Evolutionary conservation across 2,329 filamentous ascomycete genomes (phyloP), one percentile per base, ranked within the genome.

Genomic region (Coccinonectria pachysandricola): DNA sequence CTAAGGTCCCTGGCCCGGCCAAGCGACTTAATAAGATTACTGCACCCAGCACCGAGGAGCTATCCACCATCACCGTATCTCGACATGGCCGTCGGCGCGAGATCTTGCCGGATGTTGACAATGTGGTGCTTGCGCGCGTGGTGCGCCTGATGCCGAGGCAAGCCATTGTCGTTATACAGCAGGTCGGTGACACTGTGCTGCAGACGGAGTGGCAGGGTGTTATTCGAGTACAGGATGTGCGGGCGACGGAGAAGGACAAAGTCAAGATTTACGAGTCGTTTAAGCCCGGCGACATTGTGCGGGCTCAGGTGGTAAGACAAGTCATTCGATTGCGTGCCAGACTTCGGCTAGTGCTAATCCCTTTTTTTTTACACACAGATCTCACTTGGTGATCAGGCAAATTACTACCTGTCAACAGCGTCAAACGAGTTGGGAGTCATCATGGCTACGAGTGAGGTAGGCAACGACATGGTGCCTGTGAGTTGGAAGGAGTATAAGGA

Each of bases 401-500:
- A 84, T 46, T 98, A 96, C 54, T 98, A 95, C 54, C 68, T 93
- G n/a, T 82, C 79, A 14, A 98, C 91, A 2, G 85, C 86, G 15
- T 75, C 75, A 41, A 96, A 98, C 55, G 82, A 93, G 51, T 65
- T 93, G 20, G 91, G 91, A 3, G 88, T 96, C 32, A 82, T 98
- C 19, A 83, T 96, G 75, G 91, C 88, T 7, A 79, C 73, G 42
- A 92, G 85, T 50, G 85, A 93, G 52, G 72, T 71, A 3, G 87
- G 87, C 1, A 88, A 92, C 56, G 72, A 81, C 44, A 93, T 96
- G 86, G 80, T 81, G 46, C 88, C 91, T 2, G 71, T 93, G 29
- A 92, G 79, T 56, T 98, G 91, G 91, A 92, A 79, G 61, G 88
- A 96, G 59, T 93, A 92, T 60, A 71, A 73, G 48, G 88, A 96